phyloP scores from a whole-genome alignment of 805 yeast species.

The Candida suzukii region DNA sequence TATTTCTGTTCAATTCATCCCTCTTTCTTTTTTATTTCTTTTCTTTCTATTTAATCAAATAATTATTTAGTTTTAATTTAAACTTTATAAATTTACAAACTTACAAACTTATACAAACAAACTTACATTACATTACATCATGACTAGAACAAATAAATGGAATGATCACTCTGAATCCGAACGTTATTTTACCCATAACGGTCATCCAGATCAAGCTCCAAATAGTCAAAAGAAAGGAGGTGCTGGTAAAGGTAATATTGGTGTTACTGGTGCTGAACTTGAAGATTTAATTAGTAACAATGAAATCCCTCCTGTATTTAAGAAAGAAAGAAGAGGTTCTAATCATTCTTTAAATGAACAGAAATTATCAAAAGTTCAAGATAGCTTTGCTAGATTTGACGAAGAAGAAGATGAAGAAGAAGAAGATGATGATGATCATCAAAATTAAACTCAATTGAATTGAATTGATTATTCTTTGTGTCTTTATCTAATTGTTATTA shows the following conservation, averaged over 20 bases:
- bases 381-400: neutral
- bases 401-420: neutral
- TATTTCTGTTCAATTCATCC: too few relatives aligned
- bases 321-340: conserved; percentile 43
- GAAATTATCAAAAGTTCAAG: conserved; percentile 25
- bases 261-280: conserved; percentile 70
- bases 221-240: conserved; percentile 77
- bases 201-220: conserved; percentile 63
- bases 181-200: conserved; percentile 75
- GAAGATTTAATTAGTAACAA: conserved; percentile 55
- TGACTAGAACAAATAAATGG: conserved; percentile 82
- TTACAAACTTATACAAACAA: too few relatives aligned
- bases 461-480: too few relatives aligned
- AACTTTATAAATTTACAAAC: too few relatives aligned
- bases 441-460: too few relatives aligned
- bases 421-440: neutral
- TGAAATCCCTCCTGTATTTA: conserved; percentile 41
- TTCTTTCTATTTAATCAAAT: too few relatives aligned
- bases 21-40: too few relatives aligned
- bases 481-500: too few relatives aligned
- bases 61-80: too few relatives aligned
- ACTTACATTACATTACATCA: neutral
- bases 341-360: conserved; percentile 37
- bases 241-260: conserved; percentile 87
- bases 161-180: conserved; percentile 37